Evolutionary conservation across 805 yeast genomes (phyloP), one percentile per base, ranked within the genome.

Genomic region (Teunomyces gatunensis): DNA sequence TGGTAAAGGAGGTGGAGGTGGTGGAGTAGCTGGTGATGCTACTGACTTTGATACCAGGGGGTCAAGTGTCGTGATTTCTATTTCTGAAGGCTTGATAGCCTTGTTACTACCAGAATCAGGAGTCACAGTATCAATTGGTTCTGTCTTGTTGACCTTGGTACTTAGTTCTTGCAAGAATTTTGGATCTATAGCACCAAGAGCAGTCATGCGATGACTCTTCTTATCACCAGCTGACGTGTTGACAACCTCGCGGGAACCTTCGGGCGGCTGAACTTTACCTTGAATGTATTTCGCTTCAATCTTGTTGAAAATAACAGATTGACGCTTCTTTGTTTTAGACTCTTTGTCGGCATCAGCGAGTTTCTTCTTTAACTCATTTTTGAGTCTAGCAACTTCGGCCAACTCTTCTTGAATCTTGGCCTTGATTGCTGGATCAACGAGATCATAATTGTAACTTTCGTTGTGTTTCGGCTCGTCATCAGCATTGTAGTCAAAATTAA

Each of bases 131-230:
- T 34, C 4, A 66, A 74, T 71, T 1, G 80, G 58, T 3, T 68
- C 70, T 3, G 70, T 58, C 47, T 67, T 77, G 6, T 63, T 67
- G 10, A 81, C 84, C 53, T 78, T 80, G 3, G 73, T 61, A 18
- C 75, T 69, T 53, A 83, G 65, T 56, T 83, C 87, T 41, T 73
- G 69, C 53, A 83, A 65, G 56, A 82, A 81, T 25, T 74, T 63
- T 10, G 83, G 80, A 48, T 74, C 65, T 69, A 75, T 68, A 2
- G 63, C 64, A 18, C 68, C 69, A 44, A 74, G 65, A 0, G 71
- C 65, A 5, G 68, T 60, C 44, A 62, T 56, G 42, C 73, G 57
- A 50, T 68, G 58, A 13, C 46, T 51, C 49, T 63, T 64, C 56
- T 69, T 58, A 51, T 56, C 57, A 49, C 53, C 60, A 12, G 58